Evolutionary conservation across 768 basidiomycete species (phyloP).

Genomic region (Trametes villosa): DNA sequence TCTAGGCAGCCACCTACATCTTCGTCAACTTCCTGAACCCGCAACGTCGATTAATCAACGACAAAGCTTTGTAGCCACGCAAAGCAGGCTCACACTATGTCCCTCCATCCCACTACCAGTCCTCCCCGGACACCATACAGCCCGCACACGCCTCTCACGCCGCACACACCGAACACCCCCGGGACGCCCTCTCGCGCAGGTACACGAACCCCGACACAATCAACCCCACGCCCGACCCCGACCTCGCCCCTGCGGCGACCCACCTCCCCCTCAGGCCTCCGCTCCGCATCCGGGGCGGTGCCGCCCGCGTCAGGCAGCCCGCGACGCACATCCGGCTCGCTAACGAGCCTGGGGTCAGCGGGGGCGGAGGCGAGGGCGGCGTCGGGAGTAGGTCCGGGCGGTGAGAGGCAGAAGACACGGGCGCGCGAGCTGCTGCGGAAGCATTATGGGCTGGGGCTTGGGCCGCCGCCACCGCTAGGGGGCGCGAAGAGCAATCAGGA

Average conservation of each 20-base stretch:
- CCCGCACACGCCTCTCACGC: conserved; percentile 19
- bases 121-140: conserved; percentile 22
- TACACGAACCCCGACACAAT: conserved; percentile 17
- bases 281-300: conserved; percentile 17
- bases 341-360: neutral
- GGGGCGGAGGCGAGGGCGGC: conserved; percentile 1
- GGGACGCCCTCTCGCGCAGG: conserved; percentile 6
- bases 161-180: conserved; percentile 17
- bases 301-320: neutral
- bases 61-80: too few species aligned
- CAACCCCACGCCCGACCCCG: conserved; percentile 39
- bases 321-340: neutral
- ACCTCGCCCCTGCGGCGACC: conserved; percentile 51
- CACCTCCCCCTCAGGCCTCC: conserved; percentile 37
- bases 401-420: conserved; percentile 36
- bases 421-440: conserved; percentile 82
- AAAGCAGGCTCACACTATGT: too few species aligned
- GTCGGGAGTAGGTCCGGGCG: conserved; percentile 1
- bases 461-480: conserved; percentile 63
- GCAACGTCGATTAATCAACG: too few species aligned
- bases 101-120: conserved; percentile 10
- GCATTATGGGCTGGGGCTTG: conserved; percentile 86
- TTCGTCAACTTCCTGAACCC: too few species aligned
- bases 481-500: conserved; percentile 56
- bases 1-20: too few species aligned